Evolutionary conservation across 352 stramenopile species (phyloP), one percentile per base, ranked within the genome.

Genomic region (Phytophthora kernoviae): DNA sequence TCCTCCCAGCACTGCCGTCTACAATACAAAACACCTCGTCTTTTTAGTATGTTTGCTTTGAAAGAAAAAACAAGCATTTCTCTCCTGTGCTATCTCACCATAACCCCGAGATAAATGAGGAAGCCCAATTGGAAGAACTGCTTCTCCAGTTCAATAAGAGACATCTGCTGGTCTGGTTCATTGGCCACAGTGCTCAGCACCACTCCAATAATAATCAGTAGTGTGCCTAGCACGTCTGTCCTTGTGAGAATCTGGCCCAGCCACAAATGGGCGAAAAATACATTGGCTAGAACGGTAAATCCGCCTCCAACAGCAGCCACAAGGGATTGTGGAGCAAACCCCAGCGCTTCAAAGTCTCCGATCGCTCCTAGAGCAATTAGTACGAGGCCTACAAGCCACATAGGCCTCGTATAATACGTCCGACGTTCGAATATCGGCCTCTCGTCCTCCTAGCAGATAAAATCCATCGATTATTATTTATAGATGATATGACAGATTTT

Each of bases 201-300:
- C 43, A 94, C 82, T 50, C 83, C 86, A 26, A 91, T 79, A 44
- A 94, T 88, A 58, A 94, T 94, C 24, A 91, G 59, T 18, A 91
- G 27, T 24, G 86, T 94, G 18, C 86, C 86, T 6, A 84, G 34
- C 26, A 90, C 58, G 66, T 94, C 86, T 17, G 77, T 85, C 42
- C 70, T 56, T 34, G 77, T 90, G 50, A 94, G 41, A 37, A 80
- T 79, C 73, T 94, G 84, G 8, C 85, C 83, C 49, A 97, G 77
- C 86, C 86, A 93, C 53, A 91, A 49, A 45, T 94, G 83, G 9
- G 85, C 87, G 51, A 97, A 97, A 53, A 96, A 93, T 4, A 96
- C 85, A 50, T 97, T 97, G 33, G 86, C 85, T 8, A 97, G 71
- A 36, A 97, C 84, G 0, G 89, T 97, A 57, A 87, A 94, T 37